These are phyloP conservation scores for Aspergillus hancockii DNA, from an alignment of 495 filamentous ascomycete genomes.

Conservation along the genomic window DNA sequence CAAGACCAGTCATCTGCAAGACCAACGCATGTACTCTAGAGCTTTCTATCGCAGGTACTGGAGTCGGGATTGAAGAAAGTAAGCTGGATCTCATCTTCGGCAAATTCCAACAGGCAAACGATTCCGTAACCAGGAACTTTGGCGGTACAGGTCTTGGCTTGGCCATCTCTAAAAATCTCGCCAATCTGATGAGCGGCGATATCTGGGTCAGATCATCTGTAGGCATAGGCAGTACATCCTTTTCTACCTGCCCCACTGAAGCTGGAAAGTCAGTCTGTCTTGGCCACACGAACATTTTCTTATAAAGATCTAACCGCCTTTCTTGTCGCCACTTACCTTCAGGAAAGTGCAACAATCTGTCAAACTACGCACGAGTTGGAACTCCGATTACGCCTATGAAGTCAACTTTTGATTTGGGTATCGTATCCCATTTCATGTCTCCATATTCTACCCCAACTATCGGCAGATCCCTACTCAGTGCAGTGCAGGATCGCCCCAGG, in stretches of 20 bases:
- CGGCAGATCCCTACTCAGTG: background rate
- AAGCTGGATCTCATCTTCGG: conserved; percentile 72
- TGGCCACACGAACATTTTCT: background rate
- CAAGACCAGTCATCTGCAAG: background rate
- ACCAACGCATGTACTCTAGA: conserved; percentile 42
- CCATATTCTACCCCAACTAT: background rate
- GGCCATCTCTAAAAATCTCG: conserved; percentile 73
- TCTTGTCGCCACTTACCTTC: background rate
- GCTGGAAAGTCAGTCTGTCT: background rate
- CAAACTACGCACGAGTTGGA: background rate
- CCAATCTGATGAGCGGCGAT: conserved; percentile 76
- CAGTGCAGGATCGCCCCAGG: background rate
- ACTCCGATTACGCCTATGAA: background rate
- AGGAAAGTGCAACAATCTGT: background rate
- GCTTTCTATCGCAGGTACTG: conserved; percentile 70
- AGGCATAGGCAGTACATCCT: conserved; percentile 83
- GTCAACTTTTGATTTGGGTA: background rate
- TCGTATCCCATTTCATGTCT: background rate
- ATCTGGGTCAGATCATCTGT: conserved; percentile 89
- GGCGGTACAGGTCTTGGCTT: conserved; percentile 78
- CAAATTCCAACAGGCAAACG: conserved; percentile 79
- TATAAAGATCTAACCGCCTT: background rate
- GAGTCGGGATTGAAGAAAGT: conserved; percentile 78
- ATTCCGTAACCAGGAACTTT: conserved; percentile 73
- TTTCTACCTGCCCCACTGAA: conserved; percentile 48